A percentile compares a stretch with the other conserved stretches of the same genome.
Evolutionary conservation across 768 basidiomycete species (phyloP).

Genomic region (Tulasnella sp.): DNA sequence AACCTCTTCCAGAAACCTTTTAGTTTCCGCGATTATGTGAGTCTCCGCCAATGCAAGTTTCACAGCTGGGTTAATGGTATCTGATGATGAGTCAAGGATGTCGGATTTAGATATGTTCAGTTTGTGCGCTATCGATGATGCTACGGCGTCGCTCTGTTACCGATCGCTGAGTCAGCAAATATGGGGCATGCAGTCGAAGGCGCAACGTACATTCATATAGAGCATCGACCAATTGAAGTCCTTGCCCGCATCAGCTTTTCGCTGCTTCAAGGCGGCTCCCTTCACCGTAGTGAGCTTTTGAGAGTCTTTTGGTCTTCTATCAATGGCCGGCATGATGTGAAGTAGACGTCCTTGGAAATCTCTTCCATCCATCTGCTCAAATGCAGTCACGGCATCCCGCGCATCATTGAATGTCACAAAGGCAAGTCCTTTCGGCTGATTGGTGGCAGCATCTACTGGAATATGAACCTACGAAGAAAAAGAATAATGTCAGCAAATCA

Average conservation of each 20-base stretch:
- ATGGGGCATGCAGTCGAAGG: slow-evolving; percentile 27
- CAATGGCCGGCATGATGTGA: slow-evolving; percentile 78
- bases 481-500: too few relatives aligned
- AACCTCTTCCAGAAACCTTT: slow-evolving; percentile 58
- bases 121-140: slow-evolving; percentile 76
- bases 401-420: slow-evolving; percentile 42
- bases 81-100: slow-evolving; percentile 64
- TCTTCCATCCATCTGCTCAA: slow-evolving; percentile 61
- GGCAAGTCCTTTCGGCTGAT: slow-evolving; percentile 46
- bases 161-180: background rate
- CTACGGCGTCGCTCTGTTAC: slow-evolving; percentile 78
- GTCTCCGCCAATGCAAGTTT: slow-evolving; percentile 95
- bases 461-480: slow-evolving; percentile 45
- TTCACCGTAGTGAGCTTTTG: slow-evolving; percentile 44
- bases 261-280: slow-evolving; percentile 43
- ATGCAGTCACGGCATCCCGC: slow-evolving; percentile 50
- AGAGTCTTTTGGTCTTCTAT: slow-evolving; percentile 33
- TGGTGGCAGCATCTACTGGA: slow-evolving; percentile 36
- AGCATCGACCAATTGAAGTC: slow-evolving; percentile 89
- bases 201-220: slow-evolving; percentile 89
- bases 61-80: slow-evolving; percentile 49
- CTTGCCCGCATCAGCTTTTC: slow-evolving; percentile 54
- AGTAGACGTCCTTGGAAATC: slow-evolving; percentile 86
- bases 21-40: slow-evolving; percentile 90
- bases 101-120: slow-evolving; percentile 79